Evolutionary conservation across 192 early-diverging fungal genomes (phyloP).

Genomic region (Helicostylum pulchrum): DNA sequence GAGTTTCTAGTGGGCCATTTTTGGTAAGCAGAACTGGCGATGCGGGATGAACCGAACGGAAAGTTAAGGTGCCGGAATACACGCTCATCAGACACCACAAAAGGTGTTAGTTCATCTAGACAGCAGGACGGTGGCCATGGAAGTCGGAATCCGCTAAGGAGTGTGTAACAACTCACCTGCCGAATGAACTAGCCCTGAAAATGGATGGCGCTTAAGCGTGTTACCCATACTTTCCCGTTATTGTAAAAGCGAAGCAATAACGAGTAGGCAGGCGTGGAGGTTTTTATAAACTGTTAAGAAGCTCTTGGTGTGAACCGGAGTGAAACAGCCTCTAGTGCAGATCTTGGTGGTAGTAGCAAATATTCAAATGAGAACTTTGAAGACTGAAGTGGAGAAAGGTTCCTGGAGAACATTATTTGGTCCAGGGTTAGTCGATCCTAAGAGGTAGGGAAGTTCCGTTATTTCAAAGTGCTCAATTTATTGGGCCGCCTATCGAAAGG

Average conservation of each 20-base stretch:
- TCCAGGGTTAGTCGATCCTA: constrained; percentile 79
- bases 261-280: constrained; percentile 70
- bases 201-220: constrained; percentile 78
- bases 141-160: constrained; percentile 83
- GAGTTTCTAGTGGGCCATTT: constrained; percentile 85
- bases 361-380: constrained; percentile 82
- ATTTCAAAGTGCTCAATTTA: constrained; percentile 13
- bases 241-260: constrained; percentile 50
- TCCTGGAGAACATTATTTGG: constrained; percentile 71
- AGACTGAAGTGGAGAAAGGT: constrained; percentile 83
- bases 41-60: constrained; percentile 82
- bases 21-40: constrained; percentile 89
- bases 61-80: constrained; percentile 59
- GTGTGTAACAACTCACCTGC: constrained; percentile 65
- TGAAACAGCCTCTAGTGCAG: constrained; percentile 70
- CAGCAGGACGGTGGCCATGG: constrained; percentile 83
- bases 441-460: constrained; percentile 40
- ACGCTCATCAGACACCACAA: constrained; percentile 67
- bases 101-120: constrained; percentile 79
- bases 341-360: constrained; percentile 81
- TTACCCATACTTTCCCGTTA: constrained; percentile 68
- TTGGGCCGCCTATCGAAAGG: constrained; percentile 60
- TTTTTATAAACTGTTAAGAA: constrained; percentile 43
- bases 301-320: constrained; percentile 58
- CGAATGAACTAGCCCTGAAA: constrained; percentile 66